Percentiles rank a stretch among this genome's conserved stretches.
Evolutionary conservation across 2,329 filamentous ascomycete species (phyloP).

Genomic region (Penicillium glabrum): DNA sequence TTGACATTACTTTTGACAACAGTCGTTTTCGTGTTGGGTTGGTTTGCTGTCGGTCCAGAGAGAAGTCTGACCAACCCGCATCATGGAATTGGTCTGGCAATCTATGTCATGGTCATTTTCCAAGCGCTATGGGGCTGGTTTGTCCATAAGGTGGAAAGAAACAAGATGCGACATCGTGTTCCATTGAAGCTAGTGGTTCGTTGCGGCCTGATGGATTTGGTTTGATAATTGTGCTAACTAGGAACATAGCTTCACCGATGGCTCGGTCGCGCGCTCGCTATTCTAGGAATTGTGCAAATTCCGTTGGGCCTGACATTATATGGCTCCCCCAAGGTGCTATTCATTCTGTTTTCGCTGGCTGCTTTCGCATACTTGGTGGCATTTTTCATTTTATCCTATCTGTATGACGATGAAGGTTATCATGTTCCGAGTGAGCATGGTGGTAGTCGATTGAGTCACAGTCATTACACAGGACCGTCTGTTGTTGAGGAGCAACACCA

Average conservation of each 20-base stretch:
- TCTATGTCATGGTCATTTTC: constrained; percentile 61
- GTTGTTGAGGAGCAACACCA: constrained; percentile 47
- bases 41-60: constrained; percentile 62
- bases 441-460: constrained; percentile 46
- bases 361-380: constrained; percentile 68
- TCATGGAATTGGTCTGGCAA: constrained; percentile 64
- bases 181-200: constrained; percentile 60
- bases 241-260: constrained; percentile 77
- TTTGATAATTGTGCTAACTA: constrained; percentile 10
- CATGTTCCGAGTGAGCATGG: constrained; percentile 56
- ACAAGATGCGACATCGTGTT: constrained; percentile 53
- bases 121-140: constrained; percentile 61
- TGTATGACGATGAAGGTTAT: constrained; percentile 53
- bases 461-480: constrained; percentile 55
- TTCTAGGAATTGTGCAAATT: constrained; percentile 84
- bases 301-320: constrained; percentile 88
- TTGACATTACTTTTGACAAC: constrained; percentile 61
- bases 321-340: constrained; percentile 80
- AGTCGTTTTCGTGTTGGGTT: constrained; percentile 61
- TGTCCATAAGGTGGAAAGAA: constrained; percentile 55
- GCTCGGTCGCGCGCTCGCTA: constrained; percentile 73
- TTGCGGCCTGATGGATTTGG: constrained; percentile 1
- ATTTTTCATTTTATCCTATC: constrained; percentile 80
- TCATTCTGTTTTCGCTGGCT: constrained; percentile 82
- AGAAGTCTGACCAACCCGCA: constrained; percentile 65